Percentiles rank a stretch among this genome's conserved stretches.
These are phyloP conservation scores for Sistotremastrum niveocremeum DNA, from an alignment of 768 basidiomycete species.

Conservation along the genomic window DNA sequence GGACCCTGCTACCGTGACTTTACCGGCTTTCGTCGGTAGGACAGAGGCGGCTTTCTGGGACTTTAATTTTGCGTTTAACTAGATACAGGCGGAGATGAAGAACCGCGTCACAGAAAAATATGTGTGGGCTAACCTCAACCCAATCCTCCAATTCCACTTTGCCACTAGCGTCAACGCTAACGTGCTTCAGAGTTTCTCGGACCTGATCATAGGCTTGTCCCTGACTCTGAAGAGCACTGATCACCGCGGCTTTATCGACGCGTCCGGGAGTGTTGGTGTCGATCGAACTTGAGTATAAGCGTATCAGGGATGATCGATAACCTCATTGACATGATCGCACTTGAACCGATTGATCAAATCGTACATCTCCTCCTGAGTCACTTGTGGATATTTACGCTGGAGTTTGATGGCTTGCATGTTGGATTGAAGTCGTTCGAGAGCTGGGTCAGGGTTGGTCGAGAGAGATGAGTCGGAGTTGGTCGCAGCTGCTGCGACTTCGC, in stretches of 20 bases:
- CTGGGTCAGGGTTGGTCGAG: too few relatives aligned
- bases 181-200: constrained; percentile 82
- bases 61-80: constrained; percentile 75
- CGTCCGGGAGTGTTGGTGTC: constrained; percentile 71
- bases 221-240: constrained; percentile 61
- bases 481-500: too few relatives aligned
- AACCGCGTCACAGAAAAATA: not conserved
- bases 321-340: constrained; percentile 33
- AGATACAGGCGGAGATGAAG: not conserved
- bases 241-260: constrained; percentile 67
- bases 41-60: constrained; percentile 16
- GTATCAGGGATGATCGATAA: not conserved
- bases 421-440: constrained; percentile 2
- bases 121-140: constrained; percentile 65
- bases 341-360: constrained; percentile 93
- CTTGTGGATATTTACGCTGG: constrained; percentile 85
- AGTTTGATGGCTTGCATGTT: constrained; percentile 74
- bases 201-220: constrained; percentile 89
- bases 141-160: constrained; percentile 96
- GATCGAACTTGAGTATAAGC: constrained; percentile 37
- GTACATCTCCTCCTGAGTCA: constrained; percentile 88
- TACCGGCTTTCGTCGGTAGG: constrained; percentile 62
- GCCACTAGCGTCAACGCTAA: constrained; percentile 88
- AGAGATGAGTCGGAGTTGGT: too few relatives aligned
- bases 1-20: constrained; percentile 88